phyloP scores from a whole-genome alignment of 2,329 filamentous ascomycete species.

The Claviceps cyperi region DNA sequence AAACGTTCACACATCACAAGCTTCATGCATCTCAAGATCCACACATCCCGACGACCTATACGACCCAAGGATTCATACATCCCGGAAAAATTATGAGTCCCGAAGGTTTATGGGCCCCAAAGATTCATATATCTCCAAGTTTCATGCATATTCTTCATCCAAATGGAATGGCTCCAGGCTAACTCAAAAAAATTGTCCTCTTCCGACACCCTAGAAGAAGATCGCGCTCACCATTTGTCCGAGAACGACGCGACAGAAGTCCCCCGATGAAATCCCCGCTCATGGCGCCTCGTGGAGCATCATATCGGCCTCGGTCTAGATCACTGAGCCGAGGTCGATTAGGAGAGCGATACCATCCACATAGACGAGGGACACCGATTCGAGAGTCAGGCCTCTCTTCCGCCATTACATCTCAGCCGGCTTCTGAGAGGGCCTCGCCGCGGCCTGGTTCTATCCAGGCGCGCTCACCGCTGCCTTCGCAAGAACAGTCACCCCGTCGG shows the following conservation, averaged over 20 bases:
- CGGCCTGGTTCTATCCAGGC: conserved; percentile 30
- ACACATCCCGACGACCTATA: not conserved
- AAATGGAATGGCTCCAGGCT: conserved; percentile 4
- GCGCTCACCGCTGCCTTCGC: conserved; percentile 33
- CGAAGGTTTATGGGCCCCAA: too few relatives aligned
- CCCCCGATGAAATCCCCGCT: conserved; percentile 16
- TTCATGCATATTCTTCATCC: not conserved
- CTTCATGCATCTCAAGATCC: too few relatives aligned
- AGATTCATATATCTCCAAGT: not conserved
- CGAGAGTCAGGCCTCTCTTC: conserved; percentile 36
- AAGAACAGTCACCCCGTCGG: conserved; percentile 24
- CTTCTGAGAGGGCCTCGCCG: conserved; percentile 39
- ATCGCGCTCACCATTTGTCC: conserved; percentile 38
- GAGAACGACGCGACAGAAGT: conserved; percentile 28
- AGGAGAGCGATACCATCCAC: conserved; percentile 27
- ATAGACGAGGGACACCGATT: conserved; percentile 32
- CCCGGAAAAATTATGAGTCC: not conserved
- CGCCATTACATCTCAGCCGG: conserved; percentile 33
- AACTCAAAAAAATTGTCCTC: conserved; percentile 4
- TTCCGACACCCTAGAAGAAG: conserved; percentile 26
- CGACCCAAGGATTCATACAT: not conserved
- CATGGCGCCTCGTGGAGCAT: conserved; percentile 21
- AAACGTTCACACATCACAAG: too few relatives aligned
- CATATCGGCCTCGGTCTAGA: conserved; percentile 39
- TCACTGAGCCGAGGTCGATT: conserved; percentile 29